Percentiles rank a stretch among this genome's conserved stretches.
phyloP scores from a whole-genome alignment of 495 filamentous ascomycete species.

The Penicillium angulare region DNA sequence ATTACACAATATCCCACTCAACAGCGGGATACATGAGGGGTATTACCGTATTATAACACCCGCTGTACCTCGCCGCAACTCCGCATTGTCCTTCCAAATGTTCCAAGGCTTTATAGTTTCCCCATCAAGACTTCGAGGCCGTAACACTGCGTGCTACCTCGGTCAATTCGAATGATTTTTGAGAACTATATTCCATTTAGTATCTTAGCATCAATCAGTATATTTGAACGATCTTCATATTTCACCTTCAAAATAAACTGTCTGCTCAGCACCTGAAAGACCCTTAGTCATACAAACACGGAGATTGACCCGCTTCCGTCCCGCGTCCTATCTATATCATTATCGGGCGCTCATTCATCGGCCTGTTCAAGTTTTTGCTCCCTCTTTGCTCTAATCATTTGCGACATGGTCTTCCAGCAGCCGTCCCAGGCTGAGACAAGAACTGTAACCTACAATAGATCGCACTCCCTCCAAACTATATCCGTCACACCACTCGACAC shows the following conservation, averaged over 20 bases:
- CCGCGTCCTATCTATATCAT: constrained; percentile 9
- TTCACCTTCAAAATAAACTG: too few relatives aligned
- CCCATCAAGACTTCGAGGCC: too few relatives aligned
- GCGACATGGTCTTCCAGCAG: background rate
- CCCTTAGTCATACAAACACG: constrained; percentile 8
- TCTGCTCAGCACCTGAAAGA: too few relatives aligned
- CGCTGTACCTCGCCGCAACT: background rate
- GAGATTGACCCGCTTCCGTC: constrained; percentile 6
- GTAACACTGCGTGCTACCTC: too few relatives aligned
- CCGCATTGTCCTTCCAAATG: constrained; percentile 2
- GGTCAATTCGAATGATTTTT: too few relatives aligned
- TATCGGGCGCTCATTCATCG: background rate
- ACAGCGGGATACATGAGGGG: constrained; percentile 5
- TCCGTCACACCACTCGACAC: constrained; percentile 25
- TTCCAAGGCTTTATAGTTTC: too few relatives aligned
- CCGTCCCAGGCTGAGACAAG: constrained; percentile 12
- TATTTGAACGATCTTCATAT: too few relatives aligned
- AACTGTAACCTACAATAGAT: constrained; percentile 30
- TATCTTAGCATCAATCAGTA: too few relatives aligned
- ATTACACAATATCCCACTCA: background rate
- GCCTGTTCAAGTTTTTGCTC: background rate
- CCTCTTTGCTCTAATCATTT: too few relatives aligned
- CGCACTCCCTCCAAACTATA: constrained; percentile 33
- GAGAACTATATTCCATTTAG: too few relatives aligned
- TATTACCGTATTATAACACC: constrained; percentile 17